Evolutionary conservation across 2,329 filamentous ascomycete genomes (phyloP).

Genomic region (Pleomassaria siparia): DNA sequence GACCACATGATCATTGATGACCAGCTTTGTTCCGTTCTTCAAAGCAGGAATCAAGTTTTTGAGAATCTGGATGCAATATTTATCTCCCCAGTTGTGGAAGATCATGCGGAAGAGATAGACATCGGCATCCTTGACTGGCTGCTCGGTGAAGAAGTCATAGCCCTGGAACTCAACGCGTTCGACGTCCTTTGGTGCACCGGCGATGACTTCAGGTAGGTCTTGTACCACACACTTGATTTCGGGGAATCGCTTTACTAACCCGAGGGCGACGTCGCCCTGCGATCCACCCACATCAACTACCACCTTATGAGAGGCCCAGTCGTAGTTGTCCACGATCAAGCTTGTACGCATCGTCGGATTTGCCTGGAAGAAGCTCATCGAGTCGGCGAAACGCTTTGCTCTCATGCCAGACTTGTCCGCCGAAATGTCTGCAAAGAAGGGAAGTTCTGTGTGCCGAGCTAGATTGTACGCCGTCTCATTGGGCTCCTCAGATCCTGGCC

Average conservation of each 20-base stretch:
- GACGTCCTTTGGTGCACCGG: no score
- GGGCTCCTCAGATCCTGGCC: slow-evolving; percentile 2
- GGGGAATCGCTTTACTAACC: slow-evolving; percentile 6
- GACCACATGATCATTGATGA: slow-evolving; percentile 8
- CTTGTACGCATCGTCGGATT: background rate
- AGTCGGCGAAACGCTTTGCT: slow-evolving; percentile 5
- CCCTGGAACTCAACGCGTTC: no score
- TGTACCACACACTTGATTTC: slow-evolving; percentile 10
- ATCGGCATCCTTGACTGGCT: slow-evolving; percentile 9
- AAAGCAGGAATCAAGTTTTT: slow-evolving; percentile 32
- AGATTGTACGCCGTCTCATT: slow-evolving; percentile 3
- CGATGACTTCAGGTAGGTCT: slow-evolving; percentile 3
- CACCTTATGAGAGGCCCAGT: background rate
- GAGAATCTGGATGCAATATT: slow-evolving; percentile 37
- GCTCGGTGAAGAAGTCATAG: no score
- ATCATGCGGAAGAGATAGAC: slow-evolving; percentile 10
- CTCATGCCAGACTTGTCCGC: no score
- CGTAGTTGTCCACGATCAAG: slow-evolving; percentile 1
- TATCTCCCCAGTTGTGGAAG: slow-evolving; percentile 33
- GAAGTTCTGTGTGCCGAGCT: slow-evolving; percentile 1
- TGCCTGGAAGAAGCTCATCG: slow-evolving; percentile 5
- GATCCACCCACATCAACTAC: slow-evolving; percentile 15
- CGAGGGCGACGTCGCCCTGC: slow-evolving; percentile 5
- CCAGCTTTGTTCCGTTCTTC: slow-evolving; percentile 13
- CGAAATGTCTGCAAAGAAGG: no score